A percentile compares a stretch with the other conserved stretches of the same genome.
Evolutionary conservation across 78 protist genomes (phyloP).

Genomic region (Ministeria vibrans): DNA sequence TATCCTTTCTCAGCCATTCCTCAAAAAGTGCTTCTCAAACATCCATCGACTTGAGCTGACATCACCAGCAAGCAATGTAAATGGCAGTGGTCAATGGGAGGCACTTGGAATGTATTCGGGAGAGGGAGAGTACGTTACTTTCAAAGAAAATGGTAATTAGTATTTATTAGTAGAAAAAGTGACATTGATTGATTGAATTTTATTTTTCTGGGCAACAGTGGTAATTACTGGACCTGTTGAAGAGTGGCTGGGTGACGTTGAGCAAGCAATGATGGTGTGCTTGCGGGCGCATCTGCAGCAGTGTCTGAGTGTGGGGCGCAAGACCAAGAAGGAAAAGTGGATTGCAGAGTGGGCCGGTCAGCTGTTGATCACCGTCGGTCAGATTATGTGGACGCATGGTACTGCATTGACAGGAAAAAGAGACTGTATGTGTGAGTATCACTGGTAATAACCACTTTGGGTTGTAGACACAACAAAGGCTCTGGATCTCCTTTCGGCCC

Average conservation of each 20-base stretch:
- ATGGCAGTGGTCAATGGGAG: slow-evolving; percentile 24
- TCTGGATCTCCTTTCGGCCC: neutral
- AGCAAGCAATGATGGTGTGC: slow-evolving; percentile 38
- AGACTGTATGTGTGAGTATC: too few species aligned
- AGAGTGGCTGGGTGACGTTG: slow-evolving; percentile 69
- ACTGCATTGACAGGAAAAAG: too few species aligned
- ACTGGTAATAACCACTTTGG: too few species aligned
- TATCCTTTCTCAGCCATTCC: too few species aligned
- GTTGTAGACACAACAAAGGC: slow-evolving; percentile 37
- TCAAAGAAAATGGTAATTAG: neutral
- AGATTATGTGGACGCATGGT: slow-evolving; percentile 74
- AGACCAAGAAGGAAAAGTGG: slow-evolving; percentile 51
- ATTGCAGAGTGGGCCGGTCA: slow-evolving; percentile 56
- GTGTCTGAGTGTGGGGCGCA: neutral
- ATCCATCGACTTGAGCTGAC: slow-evolving; percentile 30
- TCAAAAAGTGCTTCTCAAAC: slow-evolving; percentile 73
- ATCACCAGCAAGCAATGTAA: neutral
- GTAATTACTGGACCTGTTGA: slow-evolving; percentile 70
- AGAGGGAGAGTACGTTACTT: slow-evolving; percentile 52
- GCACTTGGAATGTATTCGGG: slow-evolving; percentile 41
- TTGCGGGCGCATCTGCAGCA: slow-evolving; percentile 9
- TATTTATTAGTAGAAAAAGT: too few species aligned
- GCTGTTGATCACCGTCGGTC: slow-evolving; percentile 56
- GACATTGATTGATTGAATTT: too few species aligned
- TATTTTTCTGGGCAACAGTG: too few species aligned